Evolutionary conservation across 345 rosid species (phyloP).

Genomic region (Linum usitatissimum): DNA sequence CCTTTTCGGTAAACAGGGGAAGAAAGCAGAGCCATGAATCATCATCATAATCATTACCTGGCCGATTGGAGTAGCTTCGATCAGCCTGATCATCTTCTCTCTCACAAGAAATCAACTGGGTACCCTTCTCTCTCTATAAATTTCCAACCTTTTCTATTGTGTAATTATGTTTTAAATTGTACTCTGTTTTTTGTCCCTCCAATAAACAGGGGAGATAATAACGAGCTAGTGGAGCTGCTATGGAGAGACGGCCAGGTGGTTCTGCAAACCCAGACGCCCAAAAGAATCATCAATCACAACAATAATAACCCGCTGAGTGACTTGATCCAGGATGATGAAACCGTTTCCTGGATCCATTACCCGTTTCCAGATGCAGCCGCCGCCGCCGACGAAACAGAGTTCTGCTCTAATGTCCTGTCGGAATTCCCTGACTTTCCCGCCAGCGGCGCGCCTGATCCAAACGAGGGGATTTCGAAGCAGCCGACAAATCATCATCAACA

Average conservation of each 20-base stretch:
- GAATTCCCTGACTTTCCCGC: slow-evolving; percentile 16
- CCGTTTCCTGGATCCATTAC: slow-evolving; percentile 53
- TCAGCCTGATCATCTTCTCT: too few relatives aligned
- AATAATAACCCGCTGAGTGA: slow-evolving; percentile 23
- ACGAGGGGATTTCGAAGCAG: slow-evolving; percentile 24
- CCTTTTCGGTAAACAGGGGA: too few relatives aligned
- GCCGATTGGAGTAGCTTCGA: too few relatives aligned
- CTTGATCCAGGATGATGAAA: slow-evolving; percentile 47
- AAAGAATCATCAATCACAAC: slow-evolving; percentile 14
- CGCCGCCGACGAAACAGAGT: slow-evolving; percentile 28
- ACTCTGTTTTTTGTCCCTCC: too few relatives aligned
- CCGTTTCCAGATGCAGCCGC: slow-evolving; percentile 39
- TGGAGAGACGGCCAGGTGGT: slow-evolving; percentile 65
- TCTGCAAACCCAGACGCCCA: slow-evolving; percentile 37
- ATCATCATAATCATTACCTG: too few relatives aligned
- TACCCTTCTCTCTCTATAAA: too few relatives aligned
- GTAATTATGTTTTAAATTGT: too few relatives aligned
- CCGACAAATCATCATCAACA: slow-evolving; percentile 1
- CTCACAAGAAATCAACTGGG: too few relatives aligned
- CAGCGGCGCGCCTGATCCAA: slow-evolving; percentile 36
- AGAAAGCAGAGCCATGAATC: too few relatives aligned
- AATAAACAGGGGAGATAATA: slow-evolving; percentile 29
- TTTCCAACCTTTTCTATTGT: too few relatives aligned
- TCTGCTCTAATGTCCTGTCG: slow-evolving; percentile 40
- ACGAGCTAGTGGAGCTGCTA: slow-evolving; percentile 54